Percentiles rank a stretch among this genome's conserved stretches.
phyloP scores from a whole-genome alignment of 768 basidiomycete species.

The Russula emetica region DNA sequence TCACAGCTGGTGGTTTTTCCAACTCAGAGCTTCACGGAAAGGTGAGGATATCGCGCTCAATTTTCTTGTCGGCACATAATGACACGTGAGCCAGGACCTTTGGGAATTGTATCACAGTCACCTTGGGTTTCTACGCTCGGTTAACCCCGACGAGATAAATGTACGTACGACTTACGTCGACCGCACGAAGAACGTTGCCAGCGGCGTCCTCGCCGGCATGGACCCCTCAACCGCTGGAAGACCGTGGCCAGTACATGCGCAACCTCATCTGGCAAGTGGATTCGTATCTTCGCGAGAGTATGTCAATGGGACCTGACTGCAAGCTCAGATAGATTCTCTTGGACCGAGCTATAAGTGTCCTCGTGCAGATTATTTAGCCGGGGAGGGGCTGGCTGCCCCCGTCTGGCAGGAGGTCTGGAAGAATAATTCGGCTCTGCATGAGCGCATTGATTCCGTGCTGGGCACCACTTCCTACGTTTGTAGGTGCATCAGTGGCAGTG shows the following conservation, averaged over 20 bases:
- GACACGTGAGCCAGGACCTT: conserved; percentile 38
- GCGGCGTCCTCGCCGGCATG: conserved; percentile 45
- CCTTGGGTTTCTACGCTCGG: conserved; percentile 38
- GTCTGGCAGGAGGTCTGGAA: conserved; percentile 44
- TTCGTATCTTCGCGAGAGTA: not conserved
- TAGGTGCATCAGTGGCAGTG: conserved; percentile 30
- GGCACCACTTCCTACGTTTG: conserved; percentile 27
- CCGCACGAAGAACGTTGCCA: conserved; percentile 45
- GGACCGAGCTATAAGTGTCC: conserved; percentile 43
- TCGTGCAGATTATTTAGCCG: conserved; percentile 37
- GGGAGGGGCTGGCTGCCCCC: conserved; percentile 41
- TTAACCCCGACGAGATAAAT: conserved; percentile 38
- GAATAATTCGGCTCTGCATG: conserved; percentile 37
- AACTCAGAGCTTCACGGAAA: conserved; percentile 43
- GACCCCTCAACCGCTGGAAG: conserved; percentile 34
- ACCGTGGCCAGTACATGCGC: conserved; percentile 39
- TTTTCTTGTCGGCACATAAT: not conserved
- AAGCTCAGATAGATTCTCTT: conserved; percentile 43
- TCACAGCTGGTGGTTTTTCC: conserved; percentile 41
- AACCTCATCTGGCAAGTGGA: conserved; percentile 39
- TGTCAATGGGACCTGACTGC: not conserved
- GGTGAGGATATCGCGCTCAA: conserved; percentile 26
- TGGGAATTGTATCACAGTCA: conserved; percentile 40
- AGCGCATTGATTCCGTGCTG: conserved; percentile 36
- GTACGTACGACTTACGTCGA: conserved; percentile 42